Percentiles rank a stretch among this genome's conserved stretches.
Evolutionary conservation across 352 stramenopile species (phyloP).

Genomic region (Blastocystis sp.): DNA sequence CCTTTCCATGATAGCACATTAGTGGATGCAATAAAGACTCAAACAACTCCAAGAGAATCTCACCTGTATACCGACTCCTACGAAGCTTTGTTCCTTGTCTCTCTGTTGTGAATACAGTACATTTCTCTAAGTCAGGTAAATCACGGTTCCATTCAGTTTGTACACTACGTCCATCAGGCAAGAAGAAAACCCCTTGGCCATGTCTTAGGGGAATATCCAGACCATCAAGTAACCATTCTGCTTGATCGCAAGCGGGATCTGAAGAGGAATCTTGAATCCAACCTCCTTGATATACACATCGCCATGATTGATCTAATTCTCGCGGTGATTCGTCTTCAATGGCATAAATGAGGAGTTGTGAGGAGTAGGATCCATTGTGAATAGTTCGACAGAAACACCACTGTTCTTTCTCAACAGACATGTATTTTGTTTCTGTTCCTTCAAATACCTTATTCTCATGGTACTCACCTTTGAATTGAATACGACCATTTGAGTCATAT

Average conservation of each 20-base stretch:
- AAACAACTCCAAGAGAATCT: not conserved
- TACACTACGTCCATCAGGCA: constrained; percentile 19
- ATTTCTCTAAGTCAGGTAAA: not conserved
- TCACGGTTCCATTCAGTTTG: not conserved
- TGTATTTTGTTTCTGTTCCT: not conserved
- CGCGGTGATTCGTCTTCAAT: not conserved
- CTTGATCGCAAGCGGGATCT: too few species aligned
- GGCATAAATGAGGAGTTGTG: not conserved
- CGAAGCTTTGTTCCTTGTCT: not conserved
- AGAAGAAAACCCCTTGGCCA: not conserved
- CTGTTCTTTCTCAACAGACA: not conserved
- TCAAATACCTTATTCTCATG: not conserved
- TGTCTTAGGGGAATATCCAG: not conserved
- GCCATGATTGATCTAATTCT: not conserved
- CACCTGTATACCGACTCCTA: not conserved
- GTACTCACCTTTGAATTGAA: not conserved
- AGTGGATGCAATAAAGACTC: not conserved
- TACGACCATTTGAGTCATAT: not conserved
- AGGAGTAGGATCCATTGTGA: not conserved
- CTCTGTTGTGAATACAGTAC: not conserved
- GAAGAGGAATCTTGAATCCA: not conserved
- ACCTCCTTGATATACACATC: not conserved
- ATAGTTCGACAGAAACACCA: not conserved
- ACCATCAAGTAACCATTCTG: not conserved
- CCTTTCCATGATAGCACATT: constrained; percentile 9